Evolutionary conservation across 2,329 filamentous ascomycete species (phyloP).

Genomic region (Hypoxylon rubiginosum): DNA sequence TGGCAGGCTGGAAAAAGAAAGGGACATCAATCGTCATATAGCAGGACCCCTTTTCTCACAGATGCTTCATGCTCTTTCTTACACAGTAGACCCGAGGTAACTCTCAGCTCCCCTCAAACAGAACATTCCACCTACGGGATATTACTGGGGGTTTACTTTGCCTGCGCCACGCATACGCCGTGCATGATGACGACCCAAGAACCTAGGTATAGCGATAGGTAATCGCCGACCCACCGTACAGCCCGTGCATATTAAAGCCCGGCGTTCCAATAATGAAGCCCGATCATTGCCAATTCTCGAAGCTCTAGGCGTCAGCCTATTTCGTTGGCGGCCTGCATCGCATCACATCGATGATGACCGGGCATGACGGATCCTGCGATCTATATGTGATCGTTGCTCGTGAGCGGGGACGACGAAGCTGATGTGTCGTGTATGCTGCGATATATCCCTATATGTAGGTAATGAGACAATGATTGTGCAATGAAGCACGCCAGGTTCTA

Average conservation of each 20-base stretch:
- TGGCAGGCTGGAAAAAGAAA: slow-evolving; percentile 4
- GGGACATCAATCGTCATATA: slow-evolving; percentile 5
- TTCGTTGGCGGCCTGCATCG: slow-evolving; percentile 1
- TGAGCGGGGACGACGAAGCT: neutral
- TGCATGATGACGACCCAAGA: slow-evolving; percentile 3
- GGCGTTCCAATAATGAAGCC: slow-evolving; percentile 20
- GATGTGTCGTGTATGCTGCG: neutral
- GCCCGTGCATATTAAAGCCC: slow-evolving; percentile 19
- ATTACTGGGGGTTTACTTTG: neutral
- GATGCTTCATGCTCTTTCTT: neutral
- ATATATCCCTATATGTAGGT: too few species aligned
- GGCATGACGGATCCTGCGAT: neutral
- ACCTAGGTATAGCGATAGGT: too few species aligned
- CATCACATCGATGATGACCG: neutral
- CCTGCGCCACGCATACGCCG: slow-evolving; percentile 25
- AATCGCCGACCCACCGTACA: slow-evolving; percentile 25
- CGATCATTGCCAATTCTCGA: slow-evolving; percentile 8
- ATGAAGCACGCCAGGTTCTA: slow-evolving; percentile 4
- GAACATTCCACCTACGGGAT: slow-evolving; percentile 5
- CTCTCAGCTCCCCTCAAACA: slow-evolving; percentile 3
- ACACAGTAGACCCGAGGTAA: neutral
- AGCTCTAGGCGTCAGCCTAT: slow-evolving; percentile 17
- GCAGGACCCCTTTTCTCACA: neutral
- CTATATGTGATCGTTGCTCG: neutral
- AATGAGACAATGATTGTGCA: slow-evolving; percentile 5